Evolutionary conservation across 768 basidiomycete genomes (phyloP).

Genomic region (Kondoa subrosea): DNA sequence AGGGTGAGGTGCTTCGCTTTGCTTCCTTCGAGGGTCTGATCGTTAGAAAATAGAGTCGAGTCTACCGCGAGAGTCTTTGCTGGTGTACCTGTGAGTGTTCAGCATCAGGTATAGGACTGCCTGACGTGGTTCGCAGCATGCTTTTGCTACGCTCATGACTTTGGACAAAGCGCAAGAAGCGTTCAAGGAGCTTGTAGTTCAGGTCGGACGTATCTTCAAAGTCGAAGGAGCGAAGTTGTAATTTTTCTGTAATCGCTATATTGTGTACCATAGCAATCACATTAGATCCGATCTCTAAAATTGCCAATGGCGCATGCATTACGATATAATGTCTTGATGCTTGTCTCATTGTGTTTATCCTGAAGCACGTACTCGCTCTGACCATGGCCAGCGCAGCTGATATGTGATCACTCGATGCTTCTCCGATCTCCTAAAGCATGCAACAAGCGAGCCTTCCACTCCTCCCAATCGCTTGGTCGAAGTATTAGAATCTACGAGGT

Average conservation of each 20-base stretch:
- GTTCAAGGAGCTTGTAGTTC: neutral
- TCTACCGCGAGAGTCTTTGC: neutral
- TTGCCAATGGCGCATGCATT: too few relatives aligned
- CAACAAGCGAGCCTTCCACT: neutral
- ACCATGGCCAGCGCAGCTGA: too few relatives aligned
- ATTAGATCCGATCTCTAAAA: too few relatives aligned
- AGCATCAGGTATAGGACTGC: too few relatives aligned
- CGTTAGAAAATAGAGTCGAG: neutral
- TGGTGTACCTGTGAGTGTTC: too few relatives aligned
- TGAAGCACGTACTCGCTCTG: too few relatives aligned
- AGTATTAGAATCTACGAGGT: slow-evolving; percentile 4
- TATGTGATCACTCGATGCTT: too few relatives aligned
- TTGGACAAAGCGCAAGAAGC: neutral
- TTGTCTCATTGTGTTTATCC: too few relatives aligned
- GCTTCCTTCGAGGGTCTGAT: neutral
- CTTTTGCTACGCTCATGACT: neutral
- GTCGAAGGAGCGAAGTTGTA: neutral
- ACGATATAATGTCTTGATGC: too few relatives aligned
- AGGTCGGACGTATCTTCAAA: neutral
- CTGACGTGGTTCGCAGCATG: too few relatives aligned
- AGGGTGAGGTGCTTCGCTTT: neutral
- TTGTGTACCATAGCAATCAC: neutral
- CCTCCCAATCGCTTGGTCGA: neutral
- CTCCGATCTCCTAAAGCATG: neutral
- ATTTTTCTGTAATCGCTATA: neutral